Conservation (phyloP, 176 grass and related monocot genomes). For the Urochloa ruziziensis region DNA sequence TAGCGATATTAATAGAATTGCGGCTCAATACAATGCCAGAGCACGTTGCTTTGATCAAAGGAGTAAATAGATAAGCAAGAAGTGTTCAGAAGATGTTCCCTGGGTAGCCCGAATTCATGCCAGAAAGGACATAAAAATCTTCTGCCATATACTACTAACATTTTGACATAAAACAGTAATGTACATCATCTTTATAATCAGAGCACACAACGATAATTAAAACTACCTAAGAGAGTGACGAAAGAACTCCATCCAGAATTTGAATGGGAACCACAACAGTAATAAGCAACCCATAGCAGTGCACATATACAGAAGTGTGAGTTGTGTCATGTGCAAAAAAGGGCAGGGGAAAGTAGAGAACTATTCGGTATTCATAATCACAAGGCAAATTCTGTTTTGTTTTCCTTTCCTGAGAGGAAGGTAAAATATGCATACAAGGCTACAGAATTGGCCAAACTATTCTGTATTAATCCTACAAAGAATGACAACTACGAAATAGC, state of each 20-base stretch:
- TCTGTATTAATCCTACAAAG: not conserved
- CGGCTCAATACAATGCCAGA: no score
- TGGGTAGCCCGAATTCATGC: not conserved
- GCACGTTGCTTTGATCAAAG: no score
- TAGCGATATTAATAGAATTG: not conserved
- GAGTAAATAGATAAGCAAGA: no score
- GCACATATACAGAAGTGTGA: not conserved
- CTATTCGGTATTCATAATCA: not conserved
- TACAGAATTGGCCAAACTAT: not conserved
- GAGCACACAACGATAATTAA: not conserved
- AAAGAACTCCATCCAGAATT: not conserved
- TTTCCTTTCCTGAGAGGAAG: not conserved
- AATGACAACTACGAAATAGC: not conserved
- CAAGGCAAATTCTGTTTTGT: not conserved
- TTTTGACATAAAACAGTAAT: not conserved
- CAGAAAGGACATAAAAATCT: not conserved
- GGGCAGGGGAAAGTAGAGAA: not conserved
- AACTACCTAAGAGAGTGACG: not conserved
- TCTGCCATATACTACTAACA: not conserved
- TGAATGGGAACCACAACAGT: not conserved
- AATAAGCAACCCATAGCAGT: not conserved
- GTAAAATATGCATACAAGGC: not conserved
- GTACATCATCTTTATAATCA: not conserved
- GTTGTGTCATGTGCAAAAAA: no score
- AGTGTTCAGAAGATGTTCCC: no score